phyloP scores from a whole-genome alignment of 2,329 filamentous ascomycete genomes.

The Neonectria coccinea region DNA sequence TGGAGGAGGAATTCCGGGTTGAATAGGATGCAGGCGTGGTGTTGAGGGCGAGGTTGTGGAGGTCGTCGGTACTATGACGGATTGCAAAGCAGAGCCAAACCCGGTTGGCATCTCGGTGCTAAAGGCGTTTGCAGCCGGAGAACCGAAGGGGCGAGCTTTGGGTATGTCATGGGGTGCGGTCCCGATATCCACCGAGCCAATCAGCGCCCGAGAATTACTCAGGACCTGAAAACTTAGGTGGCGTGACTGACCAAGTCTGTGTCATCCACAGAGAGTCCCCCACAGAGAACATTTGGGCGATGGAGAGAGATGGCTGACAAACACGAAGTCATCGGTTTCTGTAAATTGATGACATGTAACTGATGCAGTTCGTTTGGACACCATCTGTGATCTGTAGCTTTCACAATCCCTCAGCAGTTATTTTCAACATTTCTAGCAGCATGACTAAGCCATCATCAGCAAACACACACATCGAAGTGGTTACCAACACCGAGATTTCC shows the following conservation, averaged over 20 bases:
- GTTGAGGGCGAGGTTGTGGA: constrained; percentile 25
- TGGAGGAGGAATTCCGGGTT: constrained; percentile 32
- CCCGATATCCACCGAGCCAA: constrained; percentile 54
- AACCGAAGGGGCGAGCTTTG: constrained; percentile 36
- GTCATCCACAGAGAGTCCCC: not conserved
- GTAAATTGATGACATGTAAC: not conserved
- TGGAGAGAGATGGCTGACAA: not conserved
- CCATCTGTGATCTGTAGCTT: not conserved
- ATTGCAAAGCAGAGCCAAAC: constrained; percentile 40
- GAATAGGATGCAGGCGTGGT: constrained; percentile 22
- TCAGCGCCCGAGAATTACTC: constrained; percentile 50
- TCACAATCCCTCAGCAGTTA: not conserved
- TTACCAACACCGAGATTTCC: not conserved
- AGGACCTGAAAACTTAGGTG: constrained; percentile 36
- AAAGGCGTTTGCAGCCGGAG: constrained; percentile 48
- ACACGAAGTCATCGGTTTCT: not conserved
- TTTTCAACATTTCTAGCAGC: no score
- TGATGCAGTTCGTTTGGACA: not conserved
- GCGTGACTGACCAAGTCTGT: constrained; percentile 18
- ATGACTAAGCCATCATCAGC: not conserved
- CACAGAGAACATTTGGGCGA: not conserved
- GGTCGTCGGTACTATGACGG: constrained; percentile 21
- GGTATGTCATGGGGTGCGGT: constrained; percentile 41
- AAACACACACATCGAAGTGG: not conserved
- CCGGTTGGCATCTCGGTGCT: constrained; percentile 44